Base-by-base conservation (phyloP, 2,329 filamentous ascomycete genomes). In the Penicillium thymicola region DNA sequence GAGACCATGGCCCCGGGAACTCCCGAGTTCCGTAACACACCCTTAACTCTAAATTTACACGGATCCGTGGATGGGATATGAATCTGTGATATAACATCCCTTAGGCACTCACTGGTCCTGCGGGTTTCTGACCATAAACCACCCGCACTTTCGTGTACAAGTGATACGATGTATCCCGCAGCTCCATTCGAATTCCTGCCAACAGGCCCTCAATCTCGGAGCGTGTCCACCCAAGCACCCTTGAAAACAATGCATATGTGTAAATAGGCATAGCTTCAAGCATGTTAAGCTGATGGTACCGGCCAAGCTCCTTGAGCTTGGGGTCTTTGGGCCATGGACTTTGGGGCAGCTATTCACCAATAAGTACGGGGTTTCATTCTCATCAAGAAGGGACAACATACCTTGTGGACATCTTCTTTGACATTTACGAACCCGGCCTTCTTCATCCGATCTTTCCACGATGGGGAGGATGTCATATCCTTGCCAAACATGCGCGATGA, bases 351-450 rank as follows among this genome's bases (percentile, higher is more conserved):
- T 73, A 42, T 49, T 13, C 10, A 25, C 27, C n/a, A 16, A 25
- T 65, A 25, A 63, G 52, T 6, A 51, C 5, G 21, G 5, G 11
- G 16, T n/a, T 32, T 9, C 10, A 16, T 23, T 23, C 21, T 7
- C 8, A 11, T 27, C 14, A 13, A 14, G 9, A 6, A 6, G 14
- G 7, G 2, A 13, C 11, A 8, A 57, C 53, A 21, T 51, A 73
- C 71, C 65, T 78, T 80, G 61, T 75, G 80, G 0, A 78, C 58
- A 1, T 75, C 70, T 61, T 84, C 79, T 0, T 69, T 71, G 0
- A 86, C 78, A 48, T 84, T 79, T 10, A 76, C 68, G 51, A 85
- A 86, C 0, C 84, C 84, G 0, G 76, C 80, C 4, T 79, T 78
- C 8, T 74, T 72, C 60, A 85, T 75, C 46, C 76, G 75, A 10